A percentile compares a stretch with the other conserved stretches of the same genome.
Conservation (phyloP, 257 asterid genomes). For the Leonotis leonurus region DNA sequence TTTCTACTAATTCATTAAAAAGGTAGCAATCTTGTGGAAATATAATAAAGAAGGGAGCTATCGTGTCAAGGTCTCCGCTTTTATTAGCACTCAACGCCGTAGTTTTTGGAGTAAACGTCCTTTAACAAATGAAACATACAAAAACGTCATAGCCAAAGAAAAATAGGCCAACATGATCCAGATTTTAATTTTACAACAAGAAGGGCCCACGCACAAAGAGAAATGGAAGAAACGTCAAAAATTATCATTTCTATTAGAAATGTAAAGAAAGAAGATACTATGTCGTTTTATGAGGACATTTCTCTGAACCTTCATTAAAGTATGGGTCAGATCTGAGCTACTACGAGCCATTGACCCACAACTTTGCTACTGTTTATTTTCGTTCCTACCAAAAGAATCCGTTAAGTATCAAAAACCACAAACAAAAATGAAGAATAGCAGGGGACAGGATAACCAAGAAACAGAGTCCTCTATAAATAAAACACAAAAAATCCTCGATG, state of each 20-base stretch:
- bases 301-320: constrained; percentile 5
- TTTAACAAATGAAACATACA: constrained; percentile 2
- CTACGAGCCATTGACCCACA: constrained; percentile 18
- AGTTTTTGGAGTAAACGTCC: constrained; percentile 8
- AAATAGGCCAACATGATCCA: constrained; percentile 4
- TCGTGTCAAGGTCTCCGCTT: constrained; percentile 23
- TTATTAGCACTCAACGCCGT: constrained; percentile 26
- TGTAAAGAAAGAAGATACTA: neutral
- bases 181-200: neutral
- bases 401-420: neutral
- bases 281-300: constrained; percentile 9
- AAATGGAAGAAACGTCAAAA: neutral
- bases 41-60: neutral
- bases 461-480: neutral
- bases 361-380: neutral
- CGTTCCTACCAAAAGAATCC: neutral
- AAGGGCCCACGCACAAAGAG: neutral
- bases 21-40: neutral
- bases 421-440: neutral
- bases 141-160: constrained; percentile 18
- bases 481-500: neutral
- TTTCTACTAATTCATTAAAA: neutral
- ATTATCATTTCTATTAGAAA: neutral
- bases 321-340: constrained; percentile 33
- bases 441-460: neutral